Evolutionary conservation across 345 rosid genomes (phyloP).

Genomic region (Durio zibethinus): DNA sequence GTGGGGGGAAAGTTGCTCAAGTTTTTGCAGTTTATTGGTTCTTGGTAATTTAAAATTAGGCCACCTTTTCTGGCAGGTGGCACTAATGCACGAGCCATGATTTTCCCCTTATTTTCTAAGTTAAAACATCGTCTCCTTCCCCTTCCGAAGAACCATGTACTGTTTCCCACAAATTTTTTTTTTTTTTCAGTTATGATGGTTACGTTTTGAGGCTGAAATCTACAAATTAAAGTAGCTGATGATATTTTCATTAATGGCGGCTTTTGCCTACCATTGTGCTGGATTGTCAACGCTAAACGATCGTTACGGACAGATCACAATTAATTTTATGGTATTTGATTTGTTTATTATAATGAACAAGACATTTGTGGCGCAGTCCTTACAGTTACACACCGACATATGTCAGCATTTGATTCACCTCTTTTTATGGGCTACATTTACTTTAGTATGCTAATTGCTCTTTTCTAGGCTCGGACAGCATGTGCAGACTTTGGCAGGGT

Average conservation of each 20-base stretch:
- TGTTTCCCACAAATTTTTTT: not conserved
- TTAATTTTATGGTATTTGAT: not conserved
- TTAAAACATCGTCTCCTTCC: not conserved
- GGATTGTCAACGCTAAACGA: no score
- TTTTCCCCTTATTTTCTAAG: not conserved
- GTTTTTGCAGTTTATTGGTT: not conserved
- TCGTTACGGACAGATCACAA: no score
- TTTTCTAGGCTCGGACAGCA: no score
- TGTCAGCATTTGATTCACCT: not conserved
- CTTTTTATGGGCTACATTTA: not conserved
- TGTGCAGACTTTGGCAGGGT: no score
- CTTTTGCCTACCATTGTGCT: no score
- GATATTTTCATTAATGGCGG: no score
- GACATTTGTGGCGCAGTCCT: not conserved
- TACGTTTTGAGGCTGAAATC: no score
- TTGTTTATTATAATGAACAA: not conserved
- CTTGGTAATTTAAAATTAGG: no score
- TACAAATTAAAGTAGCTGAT: no score
- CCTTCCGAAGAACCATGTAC: not conserved
- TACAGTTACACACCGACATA: not conserved
- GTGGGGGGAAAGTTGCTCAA: not conserved
- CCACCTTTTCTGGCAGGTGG: not conserved
- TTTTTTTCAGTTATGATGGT: no score
- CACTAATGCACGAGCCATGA: not conserved
- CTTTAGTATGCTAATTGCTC: no score